phyloP scores from a whole-genome alignment of 345 rosid species.

The Diplotaxis tenuifolia region DNA sequence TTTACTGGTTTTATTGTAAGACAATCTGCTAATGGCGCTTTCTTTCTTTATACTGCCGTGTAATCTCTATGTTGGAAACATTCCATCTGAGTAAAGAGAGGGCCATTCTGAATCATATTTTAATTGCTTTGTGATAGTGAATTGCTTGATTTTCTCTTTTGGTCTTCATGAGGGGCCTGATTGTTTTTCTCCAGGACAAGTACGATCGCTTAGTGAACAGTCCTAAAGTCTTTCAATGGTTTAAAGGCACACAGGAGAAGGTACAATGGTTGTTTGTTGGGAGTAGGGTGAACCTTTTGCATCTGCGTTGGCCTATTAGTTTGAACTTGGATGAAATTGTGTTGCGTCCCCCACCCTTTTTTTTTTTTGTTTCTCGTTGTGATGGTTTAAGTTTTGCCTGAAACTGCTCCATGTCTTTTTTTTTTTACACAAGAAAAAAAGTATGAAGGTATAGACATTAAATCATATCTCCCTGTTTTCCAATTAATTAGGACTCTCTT shows the following conservation, averaged over 20 bases:
- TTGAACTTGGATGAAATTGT: background rate
- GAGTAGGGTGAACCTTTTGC: conserved; percentile 38
- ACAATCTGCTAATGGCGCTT: conserved; percentile 82
- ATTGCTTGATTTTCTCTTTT: conserved; percentile 21
- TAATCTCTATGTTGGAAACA: conserved; percentile 35
- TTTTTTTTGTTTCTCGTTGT: conserved; percentile 40
- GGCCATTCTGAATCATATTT: conserved; percentile 18
- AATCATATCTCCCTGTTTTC: background rate
- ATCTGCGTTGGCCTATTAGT: background rate
- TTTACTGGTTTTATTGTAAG: conserved; percentile 98
- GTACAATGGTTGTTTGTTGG: conserved; percentile 89
- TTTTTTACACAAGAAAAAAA: background rate
- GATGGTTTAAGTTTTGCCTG: conserved; percentile 18
- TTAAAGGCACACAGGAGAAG: conserved; percentile 93
- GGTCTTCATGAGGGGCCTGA: conserved; percentile 59
- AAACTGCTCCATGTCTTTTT: background rate
- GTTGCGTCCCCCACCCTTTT: too few relatives aligned
- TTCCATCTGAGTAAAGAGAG: conserved; percentile 29
- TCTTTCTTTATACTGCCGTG: conserved; percentile 44
- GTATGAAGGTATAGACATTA: conserved; percentile 21
- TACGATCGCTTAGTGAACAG: conserved; percentile 73
- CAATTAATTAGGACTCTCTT: background rate
- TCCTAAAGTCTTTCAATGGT: conserved; percentile 77
- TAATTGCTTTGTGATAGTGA: background rate
- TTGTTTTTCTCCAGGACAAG: conserved; percentile 84